Percentiles rank a stretch among this genome's conserved stretches.
These are phyloP conservation scores for Tetrapisispora fleetii DNA, from an alignment of 805 yeast genomes.

Conservation along the genomic window DNA sequence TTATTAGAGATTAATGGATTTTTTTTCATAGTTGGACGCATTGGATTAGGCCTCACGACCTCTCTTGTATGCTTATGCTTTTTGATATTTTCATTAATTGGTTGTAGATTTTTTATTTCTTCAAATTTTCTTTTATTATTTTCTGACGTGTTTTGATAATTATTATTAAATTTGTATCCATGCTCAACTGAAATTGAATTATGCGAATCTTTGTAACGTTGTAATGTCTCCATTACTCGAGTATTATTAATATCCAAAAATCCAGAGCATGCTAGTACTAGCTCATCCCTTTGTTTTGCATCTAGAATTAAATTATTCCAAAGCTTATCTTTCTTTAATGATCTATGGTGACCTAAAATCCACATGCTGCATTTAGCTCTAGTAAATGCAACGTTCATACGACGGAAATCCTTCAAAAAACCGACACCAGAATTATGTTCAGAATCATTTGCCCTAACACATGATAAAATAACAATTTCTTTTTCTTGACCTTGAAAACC, in stretches of 20 bases:
- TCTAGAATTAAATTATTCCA: conserved; percentile 66
- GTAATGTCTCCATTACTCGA: conserved; percentile 10
- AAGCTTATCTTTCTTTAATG: conserved; percentile 52
- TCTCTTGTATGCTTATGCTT: neutral
- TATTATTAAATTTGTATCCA: neutral
- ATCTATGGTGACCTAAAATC: conserved; percentile 75
- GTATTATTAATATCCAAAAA: conserved; percentile 14
- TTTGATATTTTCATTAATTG: neutral
- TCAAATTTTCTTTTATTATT: conserved; percentile 5
- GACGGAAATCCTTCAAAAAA: conserved; percentile 78
- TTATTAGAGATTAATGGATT: conserved; percentile 1
- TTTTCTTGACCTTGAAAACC: conserved; percentile 71
- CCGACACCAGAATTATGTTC: conserved; percentile 75
- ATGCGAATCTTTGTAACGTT: conserved; percentile 8
- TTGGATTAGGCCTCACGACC: neutral
- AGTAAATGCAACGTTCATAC: conserved; percentile 95
- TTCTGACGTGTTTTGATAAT: neutral
- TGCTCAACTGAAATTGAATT: neutral
- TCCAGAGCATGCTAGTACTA: conserved; percentile 23
- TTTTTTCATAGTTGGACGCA: neutral
- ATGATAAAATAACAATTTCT: conserved; percentile 63
- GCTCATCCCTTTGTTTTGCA: conserved; percentile 42
- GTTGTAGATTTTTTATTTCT: neutral
- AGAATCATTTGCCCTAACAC: conserved; percentile 76
- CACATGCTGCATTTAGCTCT: conserved; percentile 88